A percentile compares a stretch with the other conserved stretches of the same genome.
Evolutionary conservation across 306 rosid species (phyloP).

Genomic region (Cicer chorassanicum): DNA sequence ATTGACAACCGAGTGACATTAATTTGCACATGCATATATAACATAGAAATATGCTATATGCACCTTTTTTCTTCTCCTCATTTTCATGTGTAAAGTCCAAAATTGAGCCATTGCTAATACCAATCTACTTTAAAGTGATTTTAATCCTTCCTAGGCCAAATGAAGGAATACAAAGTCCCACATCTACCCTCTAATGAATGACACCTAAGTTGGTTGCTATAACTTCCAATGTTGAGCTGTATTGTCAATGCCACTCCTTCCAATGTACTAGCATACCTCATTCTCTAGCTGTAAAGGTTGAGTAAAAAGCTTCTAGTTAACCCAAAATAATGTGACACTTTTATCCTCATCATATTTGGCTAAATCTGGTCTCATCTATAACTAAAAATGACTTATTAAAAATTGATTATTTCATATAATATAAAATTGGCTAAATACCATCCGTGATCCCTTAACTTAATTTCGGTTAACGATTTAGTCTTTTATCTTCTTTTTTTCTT

Average conservation of each 20-base stretch:
- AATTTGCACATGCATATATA: slow-evolving; percentile 44
- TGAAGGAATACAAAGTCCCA: not conserved
- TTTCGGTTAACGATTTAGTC: no score
- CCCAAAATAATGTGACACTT: not conserved
- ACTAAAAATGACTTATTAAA: no score
- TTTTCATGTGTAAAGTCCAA: not conserved
- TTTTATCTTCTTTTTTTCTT: no score
- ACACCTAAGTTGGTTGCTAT: slow-evolving; percentile 29
- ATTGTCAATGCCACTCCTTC: slow-evolving; percentile 14
- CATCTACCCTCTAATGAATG: slow-evolving; percentile 13
- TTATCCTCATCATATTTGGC: not conserved
- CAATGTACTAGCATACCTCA: not conserved
- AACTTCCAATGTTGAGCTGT: slow-evolving; percentile 37
- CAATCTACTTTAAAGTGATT: slow-evolving; percentile 6
- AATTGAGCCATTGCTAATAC: slow-evolving; percentile 11
- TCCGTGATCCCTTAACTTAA: no score
- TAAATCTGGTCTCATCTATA: no score
- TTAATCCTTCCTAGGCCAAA: not conserved
- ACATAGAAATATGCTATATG: slow-evolving; percentile 28
- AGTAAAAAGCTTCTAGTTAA: not conserved
- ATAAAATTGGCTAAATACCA: no score
- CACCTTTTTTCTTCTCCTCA: not conserved
- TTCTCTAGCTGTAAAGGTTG: not conserved
- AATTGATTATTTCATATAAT: no score
- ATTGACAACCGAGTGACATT: slow-evolving; percentile 42